A percentile compares a stretch with the other conserved stretches of the same genome.
Conservation (phyloP, 1,284 basidiomycete genomes). For the Tetrapyrgos nigripes region DNA sequence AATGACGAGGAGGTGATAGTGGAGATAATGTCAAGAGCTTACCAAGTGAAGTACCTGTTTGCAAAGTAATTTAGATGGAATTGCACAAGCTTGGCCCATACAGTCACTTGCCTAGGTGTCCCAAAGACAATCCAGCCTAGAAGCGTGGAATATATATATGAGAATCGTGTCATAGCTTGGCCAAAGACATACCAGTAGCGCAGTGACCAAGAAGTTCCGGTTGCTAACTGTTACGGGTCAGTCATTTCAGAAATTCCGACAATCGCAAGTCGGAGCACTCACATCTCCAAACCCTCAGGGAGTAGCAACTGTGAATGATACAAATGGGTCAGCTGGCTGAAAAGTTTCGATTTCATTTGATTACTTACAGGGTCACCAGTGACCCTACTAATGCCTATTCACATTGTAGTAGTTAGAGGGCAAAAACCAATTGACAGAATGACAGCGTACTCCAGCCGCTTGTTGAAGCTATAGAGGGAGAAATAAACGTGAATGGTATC, state of each 20-base stretch:
- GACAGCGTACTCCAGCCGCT: conserved; percentile 55
- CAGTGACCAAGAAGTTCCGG: conserved; percentile 59
- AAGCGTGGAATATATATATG: conserved; percentile 10
- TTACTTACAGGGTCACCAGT: conserved; percentile 65
- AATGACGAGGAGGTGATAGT: conserved; percentile 6
- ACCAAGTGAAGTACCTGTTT: conserved; percentile 43
- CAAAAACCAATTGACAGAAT: not conserved
- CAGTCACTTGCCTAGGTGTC: conserved; percentile 50
- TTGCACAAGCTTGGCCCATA: too few species aligned
- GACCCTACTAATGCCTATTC: conserved; percentile 60
- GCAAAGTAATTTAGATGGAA: not conserved
- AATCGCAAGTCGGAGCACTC: conserved; percentile 26
- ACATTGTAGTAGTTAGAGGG: conserved; percentile 6
- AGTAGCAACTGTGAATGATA: conserved; percentile 57
- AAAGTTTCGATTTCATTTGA: too few species aligned
- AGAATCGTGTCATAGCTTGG: not conserved
- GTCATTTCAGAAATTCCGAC: conserved; percentile 8
- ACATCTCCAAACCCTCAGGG: conserved; percentile 76
- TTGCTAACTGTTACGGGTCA: conserved; percentile 56
- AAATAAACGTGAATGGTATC: conserved; percentile 1
- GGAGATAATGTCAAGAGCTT: conserved; percentile 10
- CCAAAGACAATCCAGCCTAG: conserved; percentile 52
- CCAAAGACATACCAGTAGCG: conserved; percentile 54
- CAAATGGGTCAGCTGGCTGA: not conserved
- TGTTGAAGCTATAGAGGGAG: conserved; percentile 55